Evolutionary conservation across 2,329 filamentous ascomycete species (phyloP).

Genomic region (Aspergillus sp.): DNA sequence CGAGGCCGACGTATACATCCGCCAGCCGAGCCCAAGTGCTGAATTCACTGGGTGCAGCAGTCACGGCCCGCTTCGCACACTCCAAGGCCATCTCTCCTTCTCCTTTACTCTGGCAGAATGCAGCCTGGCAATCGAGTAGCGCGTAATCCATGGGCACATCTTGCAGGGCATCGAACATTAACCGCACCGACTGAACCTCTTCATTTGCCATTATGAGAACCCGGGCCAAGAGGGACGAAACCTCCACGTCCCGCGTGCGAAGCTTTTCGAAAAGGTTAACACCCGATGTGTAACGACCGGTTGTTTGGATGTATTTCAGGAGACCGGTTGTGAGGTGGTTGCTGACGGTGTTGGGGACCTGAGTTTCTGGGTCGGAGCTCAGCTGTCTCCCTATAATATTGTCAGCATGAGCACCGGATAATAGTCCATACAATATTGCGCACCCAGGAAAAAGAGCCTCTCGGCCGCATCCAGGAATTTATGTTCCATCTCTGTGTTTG

Average conservation of each 20-base stretch:
- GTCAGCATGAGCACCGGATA: constrained; percentile 11
- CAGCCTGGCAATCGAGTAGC: constrained; percentile 88
- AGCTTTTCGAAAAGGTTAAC: constrained; percentile 98
- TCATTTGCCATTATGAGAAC: constrained; percentile 94
- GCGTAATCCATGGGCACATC: constrained; percentile 97
- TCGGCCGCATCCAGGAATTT: constrained; percentile 93
- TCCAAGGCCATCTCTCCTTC: constrained; percentile 82
- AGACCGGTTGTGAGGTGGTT: constrained; percentile 95
- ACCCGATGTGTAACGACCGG: constrained; percentile 86
- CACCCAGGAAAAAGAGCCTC: constrained; percentile 88
- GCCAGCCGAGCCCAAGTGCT: constrained; percentile 92
- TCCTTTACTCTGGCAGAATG: constrained; percentile 85
- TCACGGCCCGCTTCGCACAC: constrained; percentile 89
- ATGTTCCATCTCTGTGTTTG: constrained; percentile 96
- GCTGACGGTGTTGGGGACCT: constrained; percentile 93
- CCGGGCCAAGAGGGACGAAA: constrained; percentile 85
- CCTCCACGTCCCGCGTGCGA: constrained; percentile 82
- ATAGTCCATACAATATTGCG: neutral
- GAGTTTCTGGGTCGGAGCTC: constrained; percentile 92
- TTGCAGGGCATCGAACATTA: constrained; percentile 82
- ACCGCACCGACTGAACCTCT: constrained; percentile 88
- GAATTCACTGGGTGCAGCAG: constrained; percentile 94
- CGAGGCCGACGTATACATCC: constrained; percentile 87
- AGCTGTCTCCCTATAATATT: constrained; percentile 72
- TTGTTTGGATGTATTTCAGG: constrained; percentile 90